Evolutionary conservation across 768 basidiomycete genomes (phyloP).

Genomic region (Boletus tylopilopsis): DNA sequence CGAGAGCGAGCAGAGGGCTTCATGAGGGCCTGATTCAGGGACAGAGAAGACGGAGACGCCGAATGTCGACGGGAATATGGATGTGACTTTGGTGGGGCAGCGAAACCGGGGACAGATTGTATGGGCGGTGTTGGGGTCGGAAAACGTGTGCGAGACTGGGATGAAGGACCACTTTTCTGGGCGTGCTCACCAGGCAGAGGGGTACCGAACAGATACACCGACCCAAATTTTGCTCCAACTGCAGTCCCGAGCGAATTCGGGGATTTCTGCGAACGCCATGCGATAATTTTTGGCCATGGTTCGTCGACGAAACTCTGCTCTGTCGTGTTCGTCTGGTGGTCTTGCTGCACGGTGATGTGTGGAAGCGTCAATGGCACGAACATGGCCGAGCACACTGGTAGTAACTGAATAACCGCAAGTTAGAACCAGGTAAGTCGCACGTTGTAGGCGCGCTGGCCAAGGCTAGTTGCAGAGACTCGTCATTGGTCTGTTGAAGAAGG

Average conservation of each 20-base stretch:
- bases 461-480: constrained; percentile 5
- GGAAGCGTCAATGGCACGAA: constrained; percentile 26
- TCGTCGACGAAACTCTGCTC: constrained; percentile 27
- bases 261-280: constrained; percentile 14
- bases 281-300: constrained; percentile 10
- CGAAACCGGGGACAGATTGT: constrained; percentile 8
- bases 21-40: constrained; percentile 43
- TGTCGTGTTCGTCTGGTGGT: constrained; percentile 7
- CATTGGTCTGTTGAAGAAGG: not conserved
- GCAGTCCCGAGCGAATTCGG: constrained; percentile 15
- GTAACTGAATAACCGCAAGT: not conserved
- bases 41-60: constrained; percentile 37
- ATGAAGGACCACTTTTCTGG: constrained; percentile 2
- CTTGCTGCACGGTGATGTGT: constrained; percentile 3
- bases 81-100: constrained; percentile 18
- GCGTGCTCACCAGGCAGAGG: constrained; percentile 21
- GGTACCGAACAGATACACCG: constrained; percentile 27
- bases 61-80: constrained; percentile 30
- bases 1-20: constrained; percentile 53
- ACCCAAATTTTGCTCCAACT: constrained; percentile 22
- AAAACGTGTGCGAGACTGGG: constrained; percentile 13
- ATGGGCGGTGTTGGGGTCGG: constrained; percentile 3
- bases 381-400: constrained; percentile 10
- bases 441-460: too few relatives aligned
- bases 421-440: not conserved